Evolutionary conservation across 139 green algal species (phyloP).

Genomic region (Trebouxia sp.): DNA sequence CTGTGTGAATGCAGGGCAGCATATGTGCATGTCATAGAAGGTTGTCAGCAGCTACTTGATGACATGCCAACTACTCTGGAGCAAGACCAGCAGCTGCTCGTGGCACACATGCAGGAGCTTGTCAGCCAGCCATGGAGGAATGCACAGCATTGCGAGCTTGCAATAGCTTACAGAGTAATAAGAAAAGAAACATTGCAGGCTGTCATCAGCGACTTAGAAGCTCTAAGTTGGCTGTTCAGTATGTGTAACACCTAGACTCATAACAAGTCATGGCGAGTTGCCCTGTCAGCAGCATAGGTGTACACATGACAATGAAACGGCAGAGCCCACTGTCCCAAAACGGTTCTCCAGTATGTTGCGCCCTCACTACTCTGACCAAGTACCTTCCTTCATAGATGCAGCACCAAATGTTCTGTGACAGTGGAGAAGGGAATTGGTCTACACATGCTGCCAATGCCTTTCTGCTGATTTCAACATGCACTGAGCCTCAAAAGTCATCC

Average conservation of each 20-base stretch:
- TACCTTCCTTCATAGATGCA: too few species aligned
- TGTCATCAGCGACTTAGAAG: not conserved
- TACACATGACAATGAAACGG: too few species aligned
- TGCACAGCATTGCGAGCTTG: not conserved
- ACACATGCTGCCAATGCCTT: too few species aligned
- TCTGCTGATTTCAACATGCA: too few species aligned
- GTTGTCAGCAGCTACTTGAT: not conserved
- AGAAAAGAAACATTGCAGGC: not conserved
- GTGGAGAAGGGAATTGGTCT: too few species aligned
- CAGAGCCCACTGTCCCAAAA: too few species aligned
- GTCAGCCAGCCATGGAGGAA: not conserved
- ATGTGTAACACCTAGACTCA: not conserved
- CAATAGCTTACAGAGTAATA: not conserved
- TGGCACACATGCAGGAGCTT: not conserved
- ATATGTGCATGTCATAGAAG: not conserved
- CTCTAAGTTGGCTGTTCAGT: not conserved
- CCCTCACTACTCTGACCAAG: too few species aligned
- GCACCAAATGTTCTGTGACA: too few species aligned
- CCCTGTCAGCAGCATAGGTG: too few species aligned
- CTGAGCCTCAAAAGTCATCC: constrained; percentile 13
- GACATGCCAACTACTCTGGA: not conserved
- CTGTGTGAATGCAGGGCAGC: not conserved
- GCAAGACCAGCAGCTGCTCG: not conserved
- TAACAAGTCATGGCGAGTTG: too few species aligned
- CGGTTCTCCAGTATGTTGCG: too few species aligned